These are phyloP conservation scores for Tympanopsis confertula DNA, from an alignment of 2,329 filamentous ascomycete species.

Conservation along the genomic window DNA sequence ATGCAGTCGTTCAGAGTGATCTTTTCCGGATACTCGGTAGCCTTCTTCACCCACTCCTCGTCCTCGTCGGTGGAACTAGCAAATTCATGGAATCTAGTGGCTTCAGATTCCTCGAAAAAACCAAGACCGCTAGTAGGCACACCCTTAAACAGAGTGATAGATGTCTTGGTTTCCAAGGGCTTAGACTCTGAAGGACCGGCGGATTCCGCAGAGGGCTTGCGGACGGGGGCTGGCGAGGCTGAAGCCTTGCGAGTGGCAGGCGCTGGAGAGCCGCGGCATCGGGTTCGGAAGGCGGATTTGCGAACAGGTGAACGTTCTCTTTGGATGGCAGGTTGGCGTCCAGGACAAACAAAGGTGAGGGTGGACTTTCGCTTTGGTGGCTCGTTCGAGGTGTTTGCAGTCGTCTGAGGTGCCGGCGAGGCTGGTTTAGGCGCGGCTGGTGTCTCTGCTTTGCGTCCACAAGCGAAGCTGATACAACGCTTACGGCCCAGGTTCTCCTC, in stretches of 20 bases:
- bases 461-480: constrained; percentile 4
- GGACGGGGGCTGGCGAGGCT: constrained; percentile 4
- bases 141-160: constrained; percentile 36
- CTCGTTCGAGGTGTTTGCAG: constrained; percentile 8
- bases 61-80: constrained; percentile 70
- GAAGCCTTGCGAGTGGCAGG: constrained; percentile 18
- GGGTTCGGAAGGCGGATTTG: constrained; percentile 11
- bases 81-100: constrained; percentile 76
- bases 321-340: constrained; percentile 15
- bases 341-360: constrained; percentile 32
- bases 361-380: constrained; percentile 25
- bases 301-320: constrained; percentile 14
- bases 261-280: constrained; percentile 18
- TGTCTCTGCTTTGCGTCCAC: constrained; percentile 13
- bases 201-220: neutral
- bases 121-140: constrained; percentile 1
- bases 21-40: constrained; percentile 49
- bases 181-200: neutral
- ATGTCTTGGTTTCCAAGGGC: constrained; percentile 22
- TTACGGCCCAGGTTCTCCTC: neutral
- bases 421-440: neutral
- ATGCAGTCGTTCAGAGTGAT: constrained; percentile 85
- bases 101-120: constrained; percentile 22
- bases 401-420: neutral
- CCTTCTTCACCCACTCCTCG: constrained; percentile 79